phyloP scores from a whole-genome alignment of 2,329 filamentous ascomycete species.

The Paraphaeosphaeria minitans region DNA sequence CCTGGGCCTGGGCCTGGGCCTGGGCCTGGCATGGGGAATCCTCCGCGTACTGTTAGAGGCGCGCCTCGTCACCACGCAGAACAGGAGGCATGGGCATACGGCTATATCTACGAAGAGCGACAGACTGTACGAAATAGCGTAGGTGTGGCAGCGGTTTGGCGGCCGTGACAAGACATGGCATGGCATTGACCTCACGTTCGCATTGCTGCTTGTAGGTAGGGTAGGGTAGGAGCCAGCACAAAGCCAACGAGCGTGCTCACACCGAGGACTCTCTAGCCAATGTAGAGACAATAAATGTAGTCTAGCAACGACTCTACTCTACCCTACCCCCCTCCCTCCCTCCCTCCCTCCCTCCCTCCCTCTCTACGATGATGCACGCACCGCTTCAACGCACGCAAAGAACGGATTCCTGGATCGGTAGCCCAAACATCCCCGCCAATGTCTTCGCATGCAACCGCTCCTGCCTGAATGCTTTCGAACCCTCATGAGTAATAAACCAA shows the following conservation, averaged over 20 bases:
- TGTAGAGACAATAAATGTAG: not conserved
- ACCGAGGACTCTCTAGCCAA: not conserved
- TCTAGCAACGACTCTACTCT: not conserved
- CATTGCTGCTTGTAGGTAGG: too few species aligned
- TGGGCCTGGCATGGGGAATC: too few species aligned
- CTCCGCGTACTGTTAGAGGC: not conserved
- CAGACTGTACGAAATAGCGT: too few species aligned
- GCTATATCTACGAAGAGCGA: not conserved
- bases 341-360: too few species aligned
- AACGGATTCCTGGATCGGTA: not conserved
- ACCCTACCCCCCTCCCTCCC: too few species aligned
- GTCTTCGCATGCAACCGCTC: not conserved
- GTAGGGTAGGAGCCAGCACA: not conserved
- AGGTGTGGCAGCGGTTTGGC: too few species aligned
- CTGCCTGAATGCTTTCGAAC: not conserved
- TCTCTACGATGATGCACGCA: conserved; percentile 2
- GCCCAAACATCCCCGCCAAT: not conserved
- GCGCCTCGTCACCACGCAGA: not conserved
- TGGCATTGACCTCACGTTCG: too few species aligned
- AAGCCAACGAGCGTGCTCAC: not conserved
- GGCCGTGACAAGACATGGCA: too few species aligned
- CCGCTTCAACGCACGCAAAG: conserved; percentile 2
- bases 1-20: too few species aligned
- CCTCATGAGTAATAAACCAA: not conserved
- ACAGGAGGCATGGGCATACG: too few species aligned